Evolutionary conservation across 805 yeast genomes (phyloP), one percentile per base, ranked within the genome.

Genomic region (Ascoidea asiatica): DNA sequence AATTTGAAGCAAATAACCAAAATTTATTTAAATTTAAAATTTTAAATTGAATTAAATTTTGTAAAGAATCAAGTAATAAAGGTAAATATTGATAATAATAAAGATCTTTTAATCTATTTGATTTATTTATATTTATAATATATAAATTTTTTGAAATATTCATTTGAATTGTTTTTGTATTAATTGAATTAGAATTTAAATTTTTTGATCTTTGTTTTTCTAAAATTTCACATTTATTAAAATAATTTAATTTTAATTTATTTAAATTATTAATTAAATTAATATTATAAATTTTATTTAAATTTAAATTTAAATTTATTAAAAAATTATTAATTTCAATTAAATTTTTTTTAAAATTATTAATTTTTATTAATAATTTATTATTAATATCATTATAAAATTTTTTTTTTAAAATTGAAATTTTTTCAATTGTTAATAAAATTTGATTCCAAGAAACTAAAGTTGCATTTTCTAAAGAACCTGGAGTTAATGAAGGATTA

Each of bases 1-100:
- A 59, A 3, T 65, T 61, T 6, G 73, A 63, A 0, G 94, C 87
- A 40, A 70, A 67, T 42, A 69, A 70, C 71, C 85, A 71, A 20
- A 87, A 64, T 41, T 73, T 72, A 61, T 92, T 92, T 46, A 87
- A 53, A 46, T 82, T 72, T 17, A 75, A 67, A 1, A 84, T 88
- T 47, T 89, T 75, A 35, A 79, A 71, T 60, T 89, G 95, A 59
- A 84, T 84, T 51, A 89, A 64, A 53, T 81, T 85, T 64, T 92
- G 98, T 53, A 79, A 64, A 51, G 82, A 73, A 61, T 90, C 97
- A 48, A 92, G 67, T 37, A 86, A 62, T 60, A 89, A 96, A 0
- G 98, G 98, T 21, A 88, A 65, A 60, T 92, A 97, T 63, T 90
- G 97, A 57, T 82, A 88, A 60, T 70, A 89, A 63, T 78, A 88